Percentiles rank a stretch among this genome's conserved stretches.
phyloP scores from a whole-genome alignment of 2,329 filamentous ascomycete genomes.

The Monosporascus sp. region DNA sequence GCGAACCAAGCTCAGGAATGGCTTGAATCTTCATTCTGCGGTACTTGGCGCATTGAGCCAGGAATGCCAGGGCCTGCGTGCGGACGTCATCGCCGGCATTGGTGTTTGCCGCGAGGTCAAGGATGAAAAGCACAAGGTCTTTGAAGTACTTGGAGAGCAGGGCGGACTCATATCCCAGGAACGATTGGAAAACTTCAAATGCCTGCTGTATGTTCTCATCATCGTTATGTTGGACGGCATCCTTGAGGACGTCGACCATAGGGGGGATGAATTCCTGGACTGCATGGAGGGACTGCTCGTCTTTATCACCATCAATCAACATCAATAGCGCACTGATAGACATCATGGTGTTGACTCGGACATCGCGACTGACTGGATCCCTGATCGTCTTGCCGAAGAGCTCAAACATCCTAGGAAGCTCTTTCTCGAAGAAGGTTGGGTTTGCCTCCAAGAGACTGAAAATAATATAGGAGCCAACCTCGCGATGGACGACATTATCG shows the following conservation, averaged over 20 bases:
- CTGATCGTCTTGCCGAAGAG: conserved; percentile 84
- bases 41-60: conserved; percentile 88
- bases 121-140: conserved; percentile 90
- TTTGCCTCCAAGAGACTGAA: conserved; percentile 87
- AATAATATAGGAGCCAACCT: conserved; percentile 89
- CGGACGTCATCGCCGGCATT: conserved; percentile 78
- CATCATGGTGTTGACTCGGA: conserved; percentile 90
- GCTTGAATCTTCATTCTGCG: conserved; percentile 93
- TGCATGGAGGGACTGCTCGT: conserved; percentile 63
- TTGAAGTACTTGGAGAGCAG: conserved; percentile 81
- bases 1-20: conserved; percentile 75
- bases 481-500: conserved; percentile 70
- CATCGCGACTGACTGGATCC: conserved; percentile 85
- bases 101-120: conserved; percentile 73
- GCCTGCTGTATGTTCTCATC: conserved; percentile 85
- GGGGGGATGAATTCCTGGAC: conserved; percentile 78
- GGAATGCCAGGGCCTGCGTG: conserved; percentile 85
- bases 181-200: conserved; percentile 95
- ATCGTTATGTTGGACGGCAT: conserved; percentile 70
- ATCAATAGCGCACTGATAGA: conserved; percentile 83
- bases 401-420: conserved; percentile 72
- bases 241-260: conserved; percentile 87
- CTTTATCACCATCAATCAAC: conserved; percentile 83
- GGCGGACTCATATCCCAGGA: conserved; percentile 82
- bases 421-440: conserved; percentile 76